Base-by-base conservation (phyloP, 208 protist species). In the Phytomonas francai region DNA sequence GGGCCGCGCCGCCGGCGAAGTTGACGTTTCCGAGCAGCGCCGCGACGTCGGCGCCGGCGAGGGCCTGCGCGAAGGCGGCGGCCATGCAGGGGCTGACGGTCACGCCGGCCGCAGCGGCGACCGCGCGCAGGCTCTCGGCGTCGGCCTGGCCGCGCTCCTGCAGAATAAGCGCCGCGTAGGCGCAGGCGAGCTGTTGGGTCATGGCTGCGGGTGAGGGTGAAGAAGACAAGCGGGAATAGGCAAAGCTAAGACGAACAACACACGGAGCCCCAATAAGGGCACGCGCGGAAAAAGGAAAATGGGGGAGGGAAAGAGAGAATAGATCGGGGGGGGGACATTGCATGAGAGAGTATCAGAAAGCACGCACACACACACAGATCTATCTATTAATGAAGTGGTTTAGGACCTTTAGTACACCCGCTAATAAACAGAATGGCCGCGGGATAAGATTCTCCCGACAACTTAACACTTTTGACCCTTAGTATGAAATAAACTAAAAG, bases 151-250 rank as follows among this genome's bases (percentile, higher is more conserved):
- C 88, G 71, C 84, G 87, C 78, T 97, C 96, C 73, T 84, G 83
- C 45, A 98, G 90, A 78, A 98, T 92, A 62, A 98, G 83, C 64
- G 93, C 85, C 74, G 96, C 89, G 87, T 98, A 98, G 27, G 87
- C 87, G 87, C 95, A 98, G n/a, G 95, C 95, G 62, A 97, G 90
- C 79, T 97, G 93, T 63, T 84, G 73, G 65, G 68, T 90, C 25
- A 67, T 70, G 61, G 6, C n/a, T n/a, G n/a, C n/a, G n/a, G 29
- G 32, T 29, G 12, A 8, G 56, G 31, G 14, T 27, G 32, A 62
- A 2, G 11, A 65, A 62, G 14, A 32, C 16, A 27, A 27, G 16
- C 14, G 28, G 28, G 28, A 49, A 12, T 16, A 66, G 27, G 28
- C 27, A 34, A 66, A 56, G 28, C 25, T 12, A 54, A 29, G 45